Base-by-base conservation (phyloP, 345 rosid species). In the Ceriops decandra region DNA sequence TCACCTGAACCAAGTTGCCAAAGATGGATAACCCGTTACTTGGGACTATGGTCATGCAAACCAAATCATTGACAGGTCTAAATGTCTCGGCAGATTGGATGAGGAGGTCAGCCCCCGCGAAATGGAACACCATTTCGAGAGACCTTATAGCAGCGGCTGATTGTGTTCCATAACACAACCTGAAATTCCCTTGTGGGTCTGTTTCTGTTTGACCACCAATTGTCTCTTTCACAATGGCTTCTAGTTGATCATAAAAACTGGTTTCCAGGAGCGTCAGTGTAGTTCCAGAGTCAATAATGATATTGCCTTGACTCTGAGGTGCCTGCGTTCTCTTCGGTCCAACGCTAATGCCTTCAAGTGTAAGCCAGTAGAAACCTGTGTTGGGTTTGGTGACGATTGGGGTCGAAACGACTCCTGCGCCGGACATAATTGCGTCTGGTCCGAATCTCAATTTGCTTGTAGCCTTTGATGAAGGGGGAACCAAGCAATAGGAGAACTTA, bases 201-300 rank as follows among this genome's bases (percentile, higher is more conserved):
- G 49, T 42, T 42, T 42, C 17, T 3, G 19, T 3, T 42, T 42
- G 49, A 4, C 49, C 57, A 1, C 32, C 54, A 11, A 42, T 10
- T 7, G 68, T 24, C 63, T 42, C 63, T 52, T 42, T 28, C 53
- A 68, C 72, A 52, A 32, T 63, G 15, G 46, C 33, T n/a, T 42
- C 72, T 51, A 68, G 7, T 31, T 42, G 20, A 8, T 17, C 16
- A 15, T 68, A 68, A 24, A 68, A 38, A 5, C 63, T 38, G n/a
- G 47, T 7, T 10, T 56, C 63, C 51, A 68, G 52, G 4, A 42
- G 3, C 9, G 72, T 68, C 63, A 68, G n/a, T 13, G 72, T 68
- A 11, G 72, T 68, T 11, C 72, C 72, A 10, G 72, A 68, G 32
- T 68, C 72, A 24, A 68, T 57, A 22, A 68, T 68, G 4, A 68